Percentiles rank a stretch among this genome's conserved stretches.
These are phyloP conservation scores for Acer negundo DNA, from an alignment of 345 rosid species.

Conservation along the genomic window DNA sequence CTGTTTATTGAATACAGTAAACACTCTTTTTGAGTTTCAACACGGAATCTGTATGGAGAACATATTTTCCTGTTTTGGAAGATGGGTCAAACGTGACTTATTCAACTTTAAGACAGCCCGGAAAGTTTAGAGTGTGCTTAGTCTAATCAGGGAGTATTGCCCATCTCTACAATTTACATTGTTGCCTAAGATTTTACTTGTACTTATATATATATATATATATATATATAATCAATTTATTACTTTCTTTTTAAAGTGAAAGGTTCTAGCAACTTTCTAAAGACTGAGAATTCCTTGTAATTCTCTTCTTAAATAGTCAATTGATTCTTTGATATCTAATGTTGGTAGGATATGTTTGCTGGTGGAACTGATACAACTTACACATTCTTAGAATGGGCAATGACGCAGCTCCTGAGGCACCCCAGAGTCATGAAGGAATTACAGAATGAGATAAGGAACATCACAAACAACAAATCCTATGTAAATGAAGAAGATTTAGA, in stretches of 20 bases:
- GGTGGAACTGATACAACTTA: slow-evolving; percentile 35
- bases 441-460: slow-evolving; percentile 32
- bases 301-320: slow-evolving; percentile 10
- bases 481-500: slow-evolving; percentile 33
- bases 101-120: too few relatives aligned
- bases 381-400: slow-evolving; percentile 45
- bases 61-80: too few relatives aligned
- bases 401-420: slow-evolving; percentile 43
- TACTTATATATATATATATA: too few relatives aligned
- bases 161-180: neutral
- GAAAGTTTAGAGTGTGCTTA: too few relatives aligned
- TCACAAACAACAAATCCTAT: slow-evolving; percentile 8
- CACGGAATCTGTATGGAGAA: too few relatives aligned
- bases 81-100: too few relatives aligned
- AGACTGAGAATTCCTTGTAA: neutral
- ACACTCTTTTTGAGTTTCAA: too few relatives aligned
- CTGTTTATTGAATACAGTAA: too few relatives aligned
- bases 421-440: slow-evolving; percentile 32
- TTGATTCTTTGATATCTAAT: neutral
- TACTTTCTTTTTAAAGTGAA: neutral
- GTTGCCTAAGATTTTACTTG: neutral
- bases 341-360: slow-evolving; percentile 41
- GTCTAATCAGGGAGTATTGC: too few relatives aligned
- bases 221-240: too few relatives aligned
- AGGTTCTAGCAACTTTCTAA: neutral